Conservation (phyloP, 1,139 yeast species). For the Zygosaccharomyces pseudobailii region DNA sequence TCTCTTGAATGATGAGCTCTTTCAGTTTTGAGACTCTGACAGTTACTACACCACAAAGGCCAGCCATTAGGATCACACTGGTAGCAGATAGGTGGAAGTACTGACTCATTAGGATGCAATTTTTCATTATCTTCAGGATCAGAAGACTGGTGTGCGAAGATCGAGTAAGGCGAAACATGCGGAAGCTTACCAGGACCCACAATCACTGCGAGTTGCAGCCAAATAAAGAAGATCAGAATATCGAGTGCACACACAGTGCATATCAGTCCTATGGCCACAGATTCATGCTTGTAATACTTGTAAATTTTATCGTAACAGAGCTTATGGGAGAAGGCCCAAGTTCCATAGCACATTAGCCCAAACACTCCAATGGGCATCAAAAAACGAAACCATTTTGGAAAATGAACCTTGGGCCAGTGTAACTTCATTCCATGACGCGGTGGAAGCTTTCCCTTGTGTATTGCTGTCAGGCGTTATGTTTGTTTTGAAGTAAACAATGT, state of each 20-base stretch:
- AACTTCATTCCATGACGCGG: neutral
- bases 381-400: conserved; percentile 12
- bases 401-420: conserved; percentile 2
- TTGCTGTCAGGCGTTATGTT: neutral
- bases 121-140: conserved; percentile 1
- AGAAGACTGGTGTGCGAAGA: conserved; percentile 11
- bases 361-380: conserved; percentile 14
- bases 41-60: conserved; percentile 56
- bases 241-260: conserved; percentile 15
- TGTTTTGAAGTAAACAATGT: neutral
- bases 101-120: conserved; percentile 1
- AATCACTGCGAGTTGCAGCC: conserved; percentile 20
- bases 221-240: conserved; percentile 14
- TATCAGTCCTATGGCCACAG: conserved; percentile 25
- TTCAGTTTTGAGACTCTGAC: conserved; percentile 49
- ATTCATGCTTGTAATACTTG: conserved; percentile 11
- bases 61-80: conserved; percentile 55
- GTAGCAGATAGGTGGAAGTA: conserved; percentile 46
- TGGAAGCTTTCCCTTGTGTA: neutral
- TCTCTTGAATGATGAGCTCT: conserved; percentile 55
- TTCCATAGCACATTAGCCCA: conserved; percentile 21
- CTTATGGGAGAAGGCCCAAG: conserved; percentile 29
- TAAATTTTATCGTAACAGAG: conserved; percentile 25
- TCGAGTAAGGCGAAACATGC: conserved; percentile 22
- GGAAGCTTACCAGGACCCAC: conserved; percentile 30